Conservation (phyloP, 148 eudicot species). For the Polygonum aviculare region DNA sequence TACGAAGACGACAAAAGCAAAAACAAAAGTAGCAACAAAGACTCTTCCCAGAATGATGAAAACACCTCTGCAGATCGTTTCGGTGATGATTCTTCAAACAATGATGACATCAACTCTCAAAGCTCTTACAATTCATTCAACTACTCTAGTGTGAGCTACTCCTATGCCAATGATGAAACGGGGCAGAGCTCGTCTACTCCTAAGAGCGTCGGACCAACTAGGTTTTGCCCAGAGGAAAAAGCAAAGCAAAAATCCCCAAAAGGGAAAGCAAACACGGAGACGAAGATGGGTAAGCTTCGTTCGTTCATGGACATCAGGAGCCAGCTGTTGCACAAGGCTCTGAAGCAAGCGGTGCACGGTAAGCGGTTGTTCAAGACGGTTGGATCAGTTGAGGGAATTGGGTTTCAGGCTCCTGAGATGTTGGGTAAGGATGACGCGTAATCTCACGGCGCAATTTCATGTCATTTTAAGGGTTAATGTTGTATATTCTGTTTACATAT, state of each 20-base stretch:
- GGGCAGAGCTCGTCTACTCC: slow-evolving; percentile 3
- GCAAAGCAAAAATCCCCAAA: not conserved
- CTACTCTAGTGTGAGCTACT: slow-evolving; percentile 33
- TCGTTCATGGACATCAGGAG: slow-evolving; percentile 62
- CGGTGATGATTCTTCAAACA: slow-evolving; percentile 13
- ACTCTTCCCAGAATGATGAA: slow-evolving; percentile 30
- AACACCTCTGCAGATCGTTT: slow-evolving; percentile 43
- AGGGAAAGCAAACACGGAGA: not conserved
- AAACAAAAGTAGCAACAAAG: slow-evolving; percentile 14
- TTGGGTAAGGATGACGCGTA: not conserved
- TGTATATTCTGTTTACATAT: not conserved
- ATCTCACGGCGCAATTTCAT: not conserved
- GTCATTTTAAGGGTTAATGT: not conserved
- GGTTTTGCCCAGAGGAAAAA: slow-evolving; percentile 34
- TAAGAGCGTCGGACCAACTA: slow-evolving; percentile 25
- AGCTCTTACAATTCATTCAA: slow-evolving; percentile 24
- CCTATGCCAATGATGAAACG: slow-evolving; percentile 20
- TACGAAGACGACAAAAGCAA: slow-evolving; percentile 26
- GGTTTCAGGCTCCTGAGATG: slow-evolving; percentile 33
- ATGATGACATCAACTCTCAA: slow-evolving; percentile 54
- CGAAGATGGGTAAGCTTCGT: slow-evolving; percentile 28
- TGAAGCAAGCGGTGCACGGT: slow-evolving; percentile 50
- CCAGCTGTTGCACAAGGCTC: slow-evolving; percentile 52
- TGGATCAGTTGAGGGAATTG: slow-evolving; percentile 59
- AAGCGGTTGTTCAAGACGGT: slow-evolving; percentile 54